phyloP scores from a whole-genome alignment of 768 basidiomycete genomes.

The Pleurotus sapidus region DNA sequence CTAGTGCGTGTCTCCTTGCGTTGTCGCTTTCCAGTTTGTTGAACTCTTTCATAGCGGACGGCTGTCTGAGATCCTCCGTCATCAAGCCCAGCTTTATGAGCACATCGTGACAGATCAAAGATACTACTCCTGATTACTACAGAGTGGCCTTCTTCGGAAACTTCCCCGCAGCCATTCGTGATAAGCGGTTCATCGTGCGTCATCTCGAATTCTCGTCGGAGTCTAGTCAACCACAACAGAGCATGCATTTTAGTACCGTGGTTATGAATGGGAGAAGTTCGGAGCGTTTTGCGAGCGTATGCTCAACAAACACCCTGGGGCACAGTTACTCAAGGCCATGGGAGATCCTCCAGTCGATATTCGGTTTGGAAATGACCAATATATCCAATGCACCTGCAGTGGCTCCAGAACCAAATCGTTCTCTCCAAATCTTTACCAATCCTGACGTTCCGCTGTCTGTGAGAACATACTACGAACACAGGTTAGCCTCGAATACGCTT shows the following conservation, averaged over 20 bases:
- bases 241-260: conserved; percentile 66
- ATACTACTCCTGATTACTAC: conserved; percentile 91
- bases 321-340: conserved; percentile 69
- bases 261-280: conserved; percentile 93
- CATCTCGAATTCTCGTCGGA: not conserved
- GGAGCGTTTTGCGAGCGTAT: conserved; percentile 88
- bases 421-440: conserved; percentile 76
- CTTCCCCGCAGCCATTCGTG: conserved; percentile 80
- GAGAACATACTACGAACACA: conserved; percentile 84
- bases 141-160: conserved; percentile 91
- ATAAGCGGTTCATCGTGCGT: conserved; percentile 88
- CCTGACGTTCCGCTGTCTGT: conserved; percentile 80
- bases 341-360: conserved; percentile 82
- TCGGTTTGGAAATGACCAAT: conserved; percentile 74
- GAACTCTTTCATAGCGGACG: conserved; percentile 50
- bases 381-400: conserved; percentile 89
- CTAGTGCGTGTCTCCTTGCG: conserved; percentile 52
- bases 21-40: conserved; percentile 8
- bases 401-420: conserved; percentile 78
- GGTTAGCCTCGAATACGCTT: conserved; percentile 34
- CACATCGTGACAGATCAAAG: conserved; percentile 82
- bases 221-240: too few relatives aligned
- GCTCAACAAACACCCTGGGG: conserved; percentile 86
- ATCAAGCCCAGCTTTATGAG: conserved; percentile 85
- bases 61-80: conserved; percentile 80